phyloP scores from a whole-genome alignment of 1,139 yeast species.

The Candida sp. region DNA sequence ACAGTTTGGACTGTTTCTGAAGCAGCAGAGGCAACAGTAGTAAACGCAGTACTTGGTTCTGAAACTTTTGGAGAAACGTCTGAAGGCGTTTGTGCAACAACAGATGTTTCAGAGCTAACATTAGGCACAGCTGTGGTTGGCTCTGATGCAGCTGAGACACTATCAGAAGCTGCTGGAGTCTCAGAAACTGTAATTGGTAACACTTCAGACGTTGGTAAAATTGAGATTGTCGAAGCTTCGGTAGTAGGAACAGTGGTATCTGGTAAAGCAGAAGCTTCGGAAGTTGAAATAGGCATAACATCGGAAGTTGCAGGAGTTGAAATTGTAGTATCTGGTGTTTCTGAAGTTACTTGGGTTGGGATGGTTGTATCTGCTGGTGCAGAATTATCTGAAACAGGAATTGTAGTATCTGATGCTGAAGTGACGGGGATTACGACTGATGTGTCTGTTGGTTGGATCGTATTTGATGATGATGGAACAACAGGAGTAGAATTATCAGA shows the following conservation, averaged over 20 bases:
- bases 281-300: slow-evolving; percentile 6
- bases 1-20: too few relatives aligned
- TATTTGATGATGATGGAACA: slow-evolving; percentile 3
- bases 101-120: slow-evolving; percentile 5
- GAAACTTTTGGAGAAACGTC: slow-evolving; percentile 4
- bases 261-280: slow-evolving; percentile 4
- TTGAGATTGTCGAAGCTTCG: slow-evolving; percentile 3
- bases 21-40: not conserved
- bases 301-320: slow-evolving; percentile 5
- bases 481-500: slow-evolving; percentile 3
- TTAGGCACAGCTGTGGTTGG: slow-evolving; percentile 6
- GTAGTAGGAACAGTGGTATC: slow-evolving; percentile 7
- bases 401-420: slow-evolving; percentile 5
- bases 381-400: slow-evolving; percentile 4
- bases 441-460: slow-evolving; percentile 2
- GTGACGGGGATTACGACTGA: slow-evolving; percentile 1
- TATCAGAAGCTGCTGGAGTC: slow-evolving; percentile 1
- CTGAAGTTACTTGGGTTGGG: slow-evolving; percentile 3
- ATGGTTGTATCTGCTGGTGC: slow-evolving; percentile 2
- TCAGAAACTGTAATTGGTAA: slow-evolving; percentile 1
- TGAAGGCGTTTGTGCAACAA: slow-evolving; percentile 4
- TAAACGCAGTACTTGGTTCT: not conserved
- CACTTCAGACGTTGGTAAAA: slow-evolving; percentile 6
- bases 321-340: slow-evolving; percentile 5
- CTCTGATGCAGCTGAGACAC: not conserved